A percentile compares a stretch with the other conserved stretches of the same genome.
Conservation (phyloP, 2,329 filamentous ascomycete genomes). For the Penicillium sp. region DNA sequence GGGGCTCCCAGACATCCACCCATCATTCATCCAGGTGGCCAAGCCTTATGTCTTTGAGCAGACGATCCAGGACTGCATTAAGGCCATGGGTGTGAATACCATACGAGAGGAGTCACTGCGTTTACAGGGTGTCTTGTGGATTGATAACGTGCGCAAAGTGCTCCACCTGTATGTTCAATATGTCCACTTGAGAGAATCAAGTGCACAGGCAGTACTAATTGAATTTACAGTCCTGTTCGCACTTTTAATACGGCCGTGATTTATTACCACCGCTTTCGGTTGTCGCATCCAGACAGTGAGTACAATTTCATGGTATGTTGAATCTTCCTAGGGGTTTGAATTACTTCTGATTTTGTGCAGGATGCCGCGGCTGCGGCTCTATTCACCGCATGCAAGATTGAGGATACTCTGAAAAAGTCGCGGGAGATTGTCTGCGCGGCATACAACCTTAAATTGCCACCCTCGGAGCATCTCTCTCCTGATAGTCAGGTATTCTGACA, state of each 20-base stretch:
- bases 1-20: slow-evolving; percentile 50
- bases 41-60: slow-evolving; percentile 79
- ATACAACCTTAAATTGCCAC: slow-evolving; percentile 71
- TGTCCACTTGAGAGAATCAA: too few species aligned
- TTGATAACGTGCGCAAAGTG: slow-evolving; percentile 74
- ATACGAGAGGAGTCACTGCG: slow-evolving; percentile 75
- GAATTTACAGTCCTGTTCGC: slow-evolving; percentile 63
- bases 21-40: slow-evolving; percentile 60
- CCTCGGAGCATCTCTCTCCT: slow-evolving; percentile 64
- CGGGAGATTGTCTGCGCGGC: slow-evolving; percentile 86
- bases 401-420: slow-evolving; percentile 97
- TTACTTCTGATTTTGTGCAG: slow-evolving; percentile 35
- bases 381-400: slow-evolving; percentile 92
- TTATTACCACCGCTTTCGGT: slow-evolving; percentile 90
- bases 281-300: slow-evolving; percentile 77
- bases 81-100: slow-evolving; percentile 65
- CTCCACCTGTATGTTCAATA: slow-evolving; percentile 65
- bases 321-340: neutral
- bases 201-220: neutral
- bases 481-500: slow-evolving; percentile 66
- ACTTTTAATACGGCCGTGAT: slow-evolving; percentile 88
- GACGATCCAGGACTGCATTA: slow-evolving; percentile 68
- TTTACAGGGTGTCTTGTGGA: slow-evolving; percentile 80
- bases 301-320: slow-evolving; percentile 63
- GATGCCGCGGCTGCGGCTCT: slow-evolving; percentile 85